Conservation (phyloP, 1,284 basidiomycete genomes). For the Ceratobasidium sp. region DNA sequence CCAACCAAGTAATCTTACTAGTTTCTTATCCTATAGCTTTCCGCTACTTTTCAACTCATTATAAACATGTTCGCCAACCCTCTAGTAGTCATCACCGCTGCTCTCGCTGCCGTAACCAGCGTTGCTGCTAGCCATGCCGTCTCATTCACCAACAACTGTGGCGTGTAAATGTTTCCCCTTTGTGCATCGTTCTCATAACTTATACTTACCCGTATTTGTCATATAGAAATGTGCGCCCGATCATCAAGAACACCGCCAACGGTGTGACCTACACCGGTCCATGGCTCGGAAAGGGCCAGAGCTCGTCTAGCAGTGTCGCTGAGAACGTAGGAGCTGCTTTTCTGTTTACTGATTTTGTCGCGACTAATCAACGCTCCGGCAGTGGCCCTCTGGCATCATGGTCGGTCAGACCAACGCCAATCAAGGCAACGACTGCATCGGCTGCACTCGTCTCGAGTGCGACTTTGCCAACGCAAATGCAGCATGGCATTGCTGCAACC, state of each 20-base stretch:
- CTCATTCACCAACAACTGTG: constrained; percentile 25
- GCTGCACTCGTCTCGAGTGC: constrained; percentile 29
- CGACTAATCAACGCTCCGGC: not conserved
- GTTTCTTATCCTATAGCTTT: not conserved
- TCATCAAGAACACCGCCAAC: constrained; percentile 29
- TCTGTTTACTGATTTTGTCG: not conserved
- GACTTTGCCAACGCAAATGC: constrained; percentile 24
- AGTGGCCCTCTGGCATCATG: constrained; percentile 28
- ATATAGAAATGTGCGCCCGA: constrained; percentile 11
- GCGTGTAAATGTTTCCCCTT: constrained; percentile 1
- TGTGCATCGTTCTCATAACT: not conserved
- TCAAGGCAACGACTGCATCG: constrained; percentile 14
- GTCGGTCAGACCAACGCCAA: constrained; percentile 24
- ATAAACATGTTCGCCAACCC: constrained; percentile 7
- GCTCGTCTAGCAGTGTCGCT: constrained; percentile 16
- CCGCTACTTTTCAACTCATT: not conserved
- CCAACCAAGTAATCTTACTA: not conserved
- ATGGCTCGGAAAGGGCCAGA: constrained; percentile 7
- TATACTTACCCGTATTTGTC: not conserved
- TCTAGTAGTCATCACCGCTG: not conserved
- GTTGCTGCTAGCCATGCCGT: constrained; percentile 17
- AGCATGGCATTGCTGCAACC: constrained; percentile 17
- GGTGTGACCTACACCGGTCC: constrained; percentile 18
- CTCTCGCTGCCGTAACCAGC: not conserved
- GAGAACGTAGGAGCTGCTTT: constrained; percentile 3